Conservation (phyloP, 768 basidiomycete genomes). For the Ephemerocybe angulata region DNA sequence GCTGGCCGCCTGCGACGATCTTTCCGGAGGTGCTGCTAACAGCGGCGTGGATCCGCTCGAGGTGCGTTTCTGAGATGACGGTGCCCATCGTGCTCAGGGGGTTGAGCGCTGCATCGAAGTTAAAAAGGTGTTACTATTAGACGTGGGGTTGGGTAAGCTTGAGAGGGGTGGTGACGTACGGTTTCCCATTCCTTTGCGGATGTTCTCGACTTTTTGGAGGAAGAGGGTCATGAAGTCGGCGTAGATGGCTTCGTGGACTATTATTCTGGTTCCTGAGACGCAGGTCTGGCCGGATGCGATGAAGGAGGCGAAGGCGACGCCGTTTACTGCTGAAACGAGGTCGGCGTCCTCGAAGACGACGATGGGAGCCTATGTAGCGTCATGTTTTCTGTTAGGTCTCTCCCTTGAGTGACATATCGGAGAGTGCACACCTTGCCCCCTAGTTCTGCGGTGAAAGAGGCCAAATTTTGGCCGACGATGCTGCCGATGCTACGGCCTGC, state of each 20-base stretch:
- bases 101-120: slow-evolving; percentile 57
- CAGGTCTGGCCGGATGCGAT: slow-evolving; percentile 89
- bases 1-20: slow-evolving; percentile 60
- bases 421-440: slow-evolving; percentile 68
- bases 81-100: slow-evolving; percentile 74
- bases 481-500: slow-evolving; percentile 74
- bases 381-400: not conserved
- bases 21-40: slow-evolving; percentile 43
- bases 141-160: too few relatives aligned
- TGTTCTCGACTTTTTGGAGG: slow-evolving; percentile 57
- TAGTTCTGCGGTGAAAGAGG: slow-evolving; percentile 76
- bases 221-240: slow-evolving; percentile 62
- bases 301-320: slow-evolving; percentile 79
- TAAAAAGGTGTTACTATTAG: too few relatives aligned
- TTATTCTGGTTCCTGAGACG: slow-evolving; percentile 84
- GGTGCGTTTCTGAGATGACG: slow-evolving; percentile 64
- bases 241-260: slow-evolving; percentile 69
- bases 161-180: too few relatives aligned
- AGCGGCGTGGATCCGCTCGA: slow-evolving; percentile 61
- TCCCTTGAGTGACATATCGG: not conserved
- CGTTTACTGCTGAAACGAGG: slow-evolving; percentile 70
- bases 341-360: slow-evolving; percentile 79
- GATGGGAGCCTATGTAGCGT: slow-evolving; percentile 62
- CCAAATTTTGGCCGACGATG: slow-evolving; percentile 70
- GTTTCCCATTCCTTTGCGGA: slow-evolving; percentile 70